phyloP scores from a whole-genome alignment of 768 basidiomycete genomes.

The Amanita inopinata region DNA sequence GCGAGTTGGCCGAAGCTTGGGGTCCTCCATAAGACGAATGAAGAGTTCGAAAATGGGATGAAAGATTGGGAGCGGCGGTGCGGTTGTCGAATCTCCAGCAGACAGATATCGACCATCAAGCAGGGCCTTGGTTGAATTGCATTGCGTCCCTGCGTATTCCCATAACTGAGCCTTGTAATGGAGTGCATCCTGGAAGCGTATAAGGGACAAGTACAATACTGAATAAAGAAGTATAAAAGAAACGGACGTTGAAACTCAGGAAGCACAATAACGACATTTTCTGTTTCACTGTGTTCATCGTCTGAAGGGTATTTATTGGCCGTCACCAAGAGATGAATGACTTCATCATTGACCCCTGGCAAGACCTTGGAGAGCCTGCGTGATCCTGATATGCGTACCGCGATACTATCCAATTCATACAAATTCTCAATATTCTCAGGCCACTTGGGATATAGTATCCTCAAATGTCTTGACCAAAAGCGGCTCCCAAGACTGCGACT shows the following conservation, averaged over 20 bases:
- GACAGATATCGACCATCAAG: constrained; percentile 11
- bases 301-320: neutral
- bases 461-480: neutral
- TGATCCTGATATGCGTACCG: neutral
- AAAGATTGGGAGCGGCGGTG: constrained; percentile 19
- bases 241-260: too few relatives aligned
- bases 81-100: constrained; percentile 8
- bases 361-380: neutral
- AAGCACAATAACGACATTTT: neutral
- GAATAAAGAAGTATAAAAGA: too few relatives aligned
- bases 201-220: too few relatives aligned
- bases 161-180: too few relatives aligned
- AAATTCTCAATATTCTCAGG: neutral
- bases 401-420: neutral
- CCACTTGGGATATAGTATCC: neutral
- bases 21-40: constrained; percentile 12
- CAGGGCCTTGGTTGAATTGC: neutral
- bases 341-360: neutral
- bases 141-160: constrained; percentile 6
- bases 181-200: too few relatives aligned
- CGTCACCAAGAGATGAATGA: neutral
- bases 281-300: neutral
- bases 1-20: constrained; percentile 10
- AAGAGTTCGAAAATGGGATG: constrained; percentile 21
- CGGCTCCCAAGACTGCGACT: neutral